phyloP scores from a whole-genome alignment of 1,139 yeast species.

The Meyerozyma carpophila region DNA sequence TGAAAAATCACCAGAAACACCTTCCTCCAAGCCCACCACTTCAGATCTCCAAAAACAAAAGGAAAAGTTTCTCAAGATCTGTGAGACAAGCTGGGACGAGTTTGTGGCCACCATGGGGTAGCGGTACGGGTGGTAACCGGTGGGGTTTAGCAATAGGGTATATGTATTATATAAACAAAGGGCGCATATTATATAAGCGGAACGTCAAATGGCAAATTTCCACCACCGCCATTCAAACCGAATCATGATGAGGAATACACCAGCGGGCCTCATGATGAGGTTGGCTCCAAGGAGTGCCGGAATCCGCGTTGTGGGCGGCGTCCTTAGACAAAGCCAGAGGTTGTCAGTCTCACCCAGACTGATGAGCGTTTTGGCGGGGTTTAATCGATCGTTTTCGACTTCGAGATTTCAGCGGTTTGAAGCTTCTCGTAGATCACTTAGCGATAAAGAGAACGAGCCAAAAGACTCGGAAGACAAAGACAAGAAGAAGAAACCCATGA shows the following conservation, averaged over 20 bases:
- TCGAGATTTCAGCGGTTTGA: neutral
- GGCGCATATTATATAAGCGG: neutral
- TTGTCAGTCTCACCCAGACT: neutral
- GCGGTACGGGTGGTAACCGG: too few species aligned
- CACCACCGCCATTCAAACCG: neutral
- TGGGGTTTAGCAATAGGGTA: neutral
- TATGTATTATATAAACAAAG: neutral
- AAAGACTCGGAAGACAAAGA: slow-evolving; percentile 7
- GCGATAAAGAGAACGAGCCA: slow-evolving; percentile 8
- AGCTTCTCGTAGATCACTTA: neutral
- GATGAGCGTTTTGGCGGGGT: neutral
- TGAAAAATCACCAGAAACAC: neutral
- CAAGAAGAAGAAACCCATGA: slow-evolving; percentile 8
- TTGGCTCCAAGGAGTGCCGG: neutral
- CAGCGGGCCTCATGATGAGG: neutral
- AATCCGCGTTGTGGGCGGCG: neutral
- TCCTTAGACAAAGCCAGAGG: neutral
- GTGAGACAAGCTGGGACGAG: slow-evolving; percentile 55
- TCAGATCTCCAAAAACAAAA: slow-evolving; percentile 22
- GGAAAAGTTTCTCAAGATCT: slow-evolving; percentile 44
- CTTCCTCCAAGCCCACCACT: neutral
- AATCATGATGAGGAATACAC: neutral
- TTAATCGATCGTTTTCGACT: neutral
- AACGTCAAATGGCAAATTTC: neutral
- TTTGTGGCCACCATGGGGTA: slow-evolving; percentile 13